Conservation (phyloP, 257 asterid species). For the Solanum verrucosum region DNA sequence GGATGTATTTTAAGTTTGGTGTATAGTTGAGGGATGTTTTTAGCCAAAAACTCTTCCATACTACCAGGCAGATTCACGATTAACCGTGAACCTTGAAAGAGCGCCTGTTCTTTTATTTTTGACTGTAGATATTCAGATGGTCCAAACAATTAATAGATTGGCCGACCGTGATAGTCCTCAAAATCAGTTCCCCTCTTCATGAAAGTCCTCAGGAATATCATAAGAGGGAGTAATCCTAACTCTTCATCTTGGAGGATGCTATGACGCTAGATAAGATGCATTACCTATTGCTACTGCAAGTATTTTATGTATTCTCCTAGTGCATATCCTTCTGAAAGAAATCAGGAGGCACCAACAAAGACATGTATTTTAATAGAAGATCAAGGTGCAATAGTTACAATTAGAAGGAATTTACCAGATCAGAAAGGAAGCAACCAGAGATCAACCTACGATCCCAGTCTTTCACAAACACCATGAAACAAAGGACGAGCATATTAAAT, state of each 20-base stretch:
- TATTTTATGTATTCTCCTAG: not conserved
- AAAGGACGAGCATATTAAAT: not conserved
- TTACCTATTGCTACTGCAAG: not conserved
- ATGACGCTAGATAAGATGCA: not conserved
- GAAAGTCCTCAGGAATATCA: not conserved
- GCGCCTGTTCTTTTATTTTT: not conserved
- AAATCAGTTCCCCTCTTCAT: not conserved
- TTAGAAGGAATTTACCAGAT: not conserved
- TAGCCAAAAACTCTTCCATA: not conserved
- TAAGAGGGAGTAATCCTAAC: not conserved
- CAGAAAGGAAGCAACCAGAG: not conserved
- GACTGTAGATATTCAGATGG: not conserved
- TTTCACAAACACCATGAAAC: not conserved
- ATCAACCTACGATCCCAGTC: not conserved
- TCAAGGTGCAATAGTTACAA: not conserved
- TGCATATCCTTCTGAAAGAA: not conserved
- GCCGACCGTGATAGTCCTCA: not conserved
- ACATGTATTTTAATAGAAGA: not conserved
- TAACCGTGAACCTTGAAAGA: not conserved
- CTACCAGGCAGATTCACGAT: not conserved
- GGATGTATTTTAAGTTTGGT: not conserved
- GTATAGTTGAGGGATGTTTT: not conserved
- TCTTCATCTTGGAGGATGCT: slow-evolving; percentile 2
- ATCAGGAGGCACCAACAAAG: not conserved
- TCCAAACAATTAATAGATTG: not conserved